Evolutionary conservation across 2,329 filamentous ascomycete species (phyloP).

Genomic region (Ilyonectria sp.): DNA sequence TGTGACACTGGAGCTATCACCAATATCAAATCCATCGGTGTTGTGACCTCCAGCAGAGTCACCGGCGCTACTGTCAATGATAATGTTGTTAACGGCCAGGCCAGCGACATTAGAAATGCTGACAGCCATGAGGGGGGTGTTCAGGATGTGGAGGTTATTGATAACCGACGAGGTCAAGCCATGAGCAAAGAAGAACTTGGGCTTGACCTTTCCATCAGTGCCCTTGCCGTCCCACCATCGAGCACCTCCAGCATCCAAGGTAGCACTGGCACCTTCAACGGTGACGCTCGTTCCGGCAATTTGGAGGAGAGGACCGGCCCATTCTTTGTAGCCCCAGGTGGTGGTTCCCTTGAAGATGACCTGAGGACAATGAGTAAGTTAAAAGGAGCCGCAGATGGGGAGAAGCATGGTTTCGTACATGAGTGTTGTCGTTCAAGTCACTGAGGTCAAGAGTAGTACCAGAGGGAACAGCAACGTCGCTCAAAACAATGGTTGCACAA

Average conservation of each 20-base stretch:
- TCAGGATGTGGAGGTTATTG: constrained; percentile 56
- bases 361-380: background rate
- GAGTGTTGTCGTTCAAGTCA: constrained; percentile 38
- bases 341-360: constrained; percentile 44
- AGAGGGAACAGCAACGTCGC: constrained; percentile 37
- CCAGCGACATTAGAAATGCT: constrained; percentile 55
- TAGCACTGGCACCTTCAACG: constrained; percentile 42
- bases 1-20: constrained; percentile 62
- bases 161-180: constrained; percentile 51
- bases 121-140: constrained; percentile 60
- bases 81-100: constrained; percentile 55
- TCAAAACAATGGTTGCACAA: constrained; percentile 40
- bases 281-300: constrained; percentile 42
- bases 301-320: constrained; percentile 40
- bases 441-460: constrained; percentile 41
- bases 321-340: constrained; percentile 46
- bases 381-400: fast-evolving
- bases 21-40: constrained; percentile 74
- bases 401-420: constrained; percentile 9
- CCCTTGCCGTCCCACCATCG: constrained; percentile 44
- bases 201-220: constrained; percentile 40
- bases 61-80: constrained; percentile 57
- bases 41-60: constrained; percentile 61
- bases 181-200: constrained; percentile 46
- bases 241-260: constrained; percentile 39